phyloP scores from a whole-genome alignment of 257 asterid species.

The Thymus quinquecostatus region DNA sequence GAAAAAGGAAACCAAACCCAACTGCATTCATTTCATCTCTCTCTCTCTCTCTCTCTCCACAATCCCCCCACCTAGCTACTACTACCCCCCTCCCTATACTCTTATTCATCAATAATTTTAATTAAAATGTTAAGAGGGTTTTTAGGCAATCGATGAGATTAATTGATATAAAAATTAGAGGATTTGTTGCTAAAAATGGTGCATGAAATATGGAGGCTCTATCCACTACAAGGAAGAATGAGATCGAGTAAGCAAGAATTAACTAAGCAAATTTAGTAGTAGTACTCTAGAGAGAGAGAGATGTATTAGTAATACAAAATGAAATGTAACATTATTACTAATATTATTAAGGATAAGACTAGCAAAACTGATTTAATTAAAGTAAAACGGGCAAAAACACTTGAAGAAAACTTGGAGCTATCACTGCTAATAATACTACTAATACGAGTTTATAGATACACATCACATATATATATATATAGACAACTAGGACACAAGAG shows the following conservation, averaged over 20 bases:
- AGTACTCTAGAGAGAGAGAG: too few relatives aligned
- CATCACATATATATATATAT: neutral
- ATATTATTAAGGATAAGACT: conserved; percentile 17
- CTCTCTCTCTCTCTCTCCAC: too few relatives aligned
- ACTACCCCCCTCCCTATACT: conserved; percentile 17
- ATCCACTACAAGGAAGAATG: neutral
- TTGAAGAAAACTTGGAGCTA: conserved; percentile 45
- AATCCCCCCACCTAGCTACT: conserved; percentile 31
- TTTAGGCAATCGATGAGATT: neutral
- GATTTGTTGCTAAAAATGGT: neutral
- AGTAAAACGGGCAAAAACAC: conserved; percentile 21
- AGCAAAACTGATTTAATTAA: conserved; percentile 31
- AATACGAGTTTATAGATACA: neutral
- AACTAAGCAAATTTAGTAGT: too few relatives aligned
- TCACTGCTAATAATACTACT: conserved; percentile 22
- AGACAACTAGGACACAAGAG: conserved; percentile 12
- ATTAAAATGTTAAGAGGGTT: too few relatives aligned
- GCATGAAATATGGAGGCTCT: conserved; percentile 9
- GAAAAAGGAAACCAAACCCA: conserved; percentile 41
- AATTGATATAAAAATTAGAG: neutral
- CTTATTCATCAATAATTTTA: neutral
- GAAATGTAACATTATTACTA: too few relatives aligned
- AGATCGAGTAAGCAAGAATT: neutral
- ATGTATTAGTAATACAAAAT: too few relatives aligned
- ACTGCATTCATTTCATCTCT: conserved; percentile 45